Conservation (phyloP, 164 flowering plant species). For the Liquidambar formosana region DNA sequence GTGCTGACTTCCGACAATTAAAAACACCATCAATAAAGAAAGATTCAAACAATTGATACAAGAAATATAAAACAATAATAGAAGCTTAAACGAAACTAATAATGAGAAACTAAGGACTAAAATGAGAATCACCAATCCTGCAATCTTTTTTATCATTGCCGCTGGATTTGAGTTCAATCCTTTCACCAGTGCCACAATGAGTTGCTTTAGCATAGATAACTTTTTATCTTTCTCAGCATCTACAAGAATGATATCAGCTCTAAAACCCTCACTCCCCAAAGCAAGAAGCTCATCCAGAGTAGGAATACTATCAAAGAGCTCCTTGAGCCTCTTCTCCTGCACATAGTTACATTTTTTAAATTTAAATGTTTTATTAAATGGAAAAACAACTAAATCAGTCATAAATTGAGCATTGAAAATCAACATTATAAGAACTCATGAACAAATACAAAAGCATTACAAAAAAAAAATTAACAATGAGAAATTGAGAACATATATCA, state of each 20-base stretch:
- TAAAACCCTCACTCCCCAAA: conserved; percentile 63
- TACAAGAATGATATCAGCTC: conserved; percentile 82
- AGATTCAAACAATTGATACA: background rate
- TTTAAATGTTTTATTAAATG: background rate
- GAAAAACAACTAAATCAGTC: background rate
- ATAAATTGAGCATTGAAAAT: background rate
- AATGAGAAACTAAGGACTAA: background rate
- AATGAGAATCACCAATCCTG: conserved; percentile 71
- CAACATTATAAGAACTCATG: too few relatives aligned
- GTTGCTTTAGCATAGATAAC: conserved; percentile 84
- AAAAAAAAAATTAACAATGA: too few relatives aligned
- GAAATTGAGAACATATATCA: too few relatives aligned
- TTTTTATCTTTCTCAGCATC: conserved; percentile 87
- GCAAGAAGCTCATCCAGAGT: conserved; percentile 74
- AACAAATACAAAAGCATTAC: too few relatives aligned
- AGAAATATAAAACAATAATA: background rate
- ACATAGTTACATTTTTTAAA: background rate
- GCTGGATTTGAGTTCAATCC: conserved; percentile 85
- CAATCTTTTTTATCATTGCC: conserved; percentile 85
- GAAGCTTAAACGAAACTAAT: background rate
- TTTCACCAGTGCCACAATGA: conserved; percentile 67
- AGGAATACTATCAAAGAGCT: conserved; percentile 67
- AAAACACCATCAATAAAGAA: too few relatives aligned
- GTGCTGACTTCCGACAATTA: too few relatives aligned
- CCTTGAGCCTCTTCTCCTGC: conserved; percentile 83